Base-by-base conservation (phyloP, 2,329 filamentous ascomycete genomes). In the Fusarium sp. region DNA sequence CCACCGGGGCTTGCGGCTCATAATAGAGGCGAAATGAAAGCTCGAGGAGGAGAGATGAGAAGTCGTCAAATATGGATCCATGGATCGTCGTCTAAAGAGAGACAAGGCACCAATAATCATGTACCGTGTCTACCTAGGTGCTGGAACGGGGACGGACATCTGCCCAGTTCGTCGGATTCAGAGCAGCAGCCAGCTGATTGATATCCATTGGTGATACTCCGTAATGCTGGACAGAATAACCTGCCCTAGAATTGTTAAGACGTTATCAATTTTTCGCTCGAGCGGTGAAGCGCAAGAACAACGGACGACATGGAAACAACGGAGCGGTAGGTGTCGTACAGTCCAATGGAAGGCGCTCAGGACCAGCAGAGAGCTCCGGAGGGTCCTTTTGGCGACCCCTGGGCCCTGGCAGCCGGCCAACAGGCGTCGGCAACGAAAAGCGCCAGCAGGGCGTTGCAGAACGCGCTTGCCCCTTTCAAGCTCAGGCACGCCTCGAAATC, bases 381-480 rank as follows among this genome's bases (percentile, higher is more conserved):
- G 46, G 50, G 62, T 50, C 51, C 38, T 33, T 56, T 52, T 36
- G 40, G 52, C 44, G 44, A 60, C 61, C 54, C 62, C 61, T 65
- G 53, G 53, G 31, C 67, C 40, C 53, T 69, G 65, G 67, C 67
- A 60, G 65, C 65, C 55, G 44, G 65, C 65, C 65, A 68, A 68
- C 66, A 62, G 69, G 58, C 58, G 45, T 60, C 70, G 60, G 66
- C 67, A 62, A 34, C 58, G 61, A 63, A 60, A 57, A 67, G 50
- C 62, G 65, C 66, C 71, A 73, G 41, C 68, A 71, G 64, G 57
- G 50, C 59, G 62, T 57, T 62, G 68, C 67, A 72, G 67, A 67
- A 77, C 76, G 78, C 78, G 78, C 78, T 77, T 79, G 72, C 77
- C 77, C 67, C 64, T 70, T 77, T 76, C 69, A 28, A 58, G 59